These are phyloP conservation scores for Pouteria campechiana DNA, from an alignment of 179 eudicot genomes.

Conservation along the genomic window DNA sequence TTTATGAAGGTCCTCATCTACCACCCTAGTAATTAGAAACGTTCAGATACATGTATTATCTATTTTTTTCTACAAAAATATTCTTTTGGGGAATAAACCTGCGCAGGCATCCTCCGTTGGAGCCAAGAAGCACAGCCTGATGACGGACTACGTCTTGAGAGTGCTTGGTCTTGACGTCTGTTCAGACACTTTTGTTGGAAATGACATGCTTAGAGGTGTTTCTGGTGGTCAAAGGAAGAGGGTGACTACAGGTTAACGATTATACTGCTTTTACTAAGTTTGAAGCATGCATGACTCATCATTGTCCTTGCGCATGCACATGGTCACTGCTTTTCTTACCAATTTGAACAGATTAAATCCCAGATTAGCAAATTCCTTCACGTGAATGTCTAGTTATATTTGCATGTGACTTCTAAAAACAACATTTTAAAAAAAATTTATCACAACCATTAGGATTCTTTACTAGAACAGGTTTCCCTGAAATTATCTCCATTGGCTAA, in stretches of 20 bases:
- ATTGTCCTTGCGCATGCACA: too few species aligned
- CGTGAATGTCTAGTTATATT: too few species aligned
- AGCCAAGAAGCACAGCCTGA: constrained; percentile 54
- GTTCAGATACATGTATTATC: neutral
- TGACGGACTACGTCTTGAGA: constrained; percentile 54
- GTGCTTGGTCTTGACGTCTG: constrained; percentile 59
- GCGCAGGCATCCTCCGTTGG: constrained; percentile 65
- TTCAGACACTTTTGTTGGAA: constrained; percentile 55
- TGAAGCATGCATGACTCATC: too few species aligned
- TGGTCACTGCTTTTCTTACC: too few species aligned
- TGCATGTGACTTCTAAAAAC: too few species aligned
- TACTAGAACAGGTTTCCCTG: too few species aligned
- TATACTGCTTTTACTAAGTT: too few species aligned
- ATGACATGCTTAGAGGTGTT: constrained; percentile 58
- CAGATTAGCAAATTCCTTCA: too few species aligned
- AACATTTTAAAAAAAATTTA: too few species aligned
- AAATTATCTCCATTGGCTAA: too few species aligned
- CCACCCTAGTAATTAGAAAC: neutral
- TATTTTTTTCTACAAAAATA: neutral
- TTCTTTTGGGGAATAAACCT: neutral
- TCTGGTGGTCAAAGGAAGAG: constrained; percentile 67
- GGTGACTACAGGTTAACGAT: constrained; percentile 77
- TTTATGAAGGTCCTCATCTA: constrained; percentile 48
- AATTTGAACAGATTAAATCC: too few species aligned
- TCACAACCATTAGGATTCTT: too few species aligned